Evolutionary conservation across 2,329 filamentous ascomycete species (phyloP), one percentile per base, ranked within the genome.

Genomic region (Achaetomium macrosporum): DNA sequence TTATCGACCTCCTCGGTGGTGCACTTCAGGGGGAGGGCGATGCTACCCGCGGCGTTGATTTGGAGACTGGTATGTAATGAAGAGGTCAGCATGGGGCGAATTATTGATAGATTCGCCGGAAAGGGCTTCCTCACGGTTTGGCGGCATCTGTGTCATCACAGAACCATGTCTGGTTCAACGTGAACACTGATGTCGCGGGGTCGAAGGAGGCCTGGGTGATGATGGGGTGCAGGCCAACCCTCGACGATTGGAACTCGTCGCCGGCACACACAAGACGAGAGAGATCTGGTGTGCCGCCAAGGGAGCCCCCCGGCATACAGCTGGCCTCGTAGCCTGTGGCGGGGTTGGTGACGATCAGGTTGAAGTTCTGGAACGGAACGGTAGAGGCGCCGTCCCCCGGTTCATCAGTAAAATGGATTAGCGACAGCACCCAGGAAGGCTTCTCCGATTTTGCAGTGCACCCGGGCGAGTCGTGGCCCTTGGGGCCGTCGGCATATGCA

Each of bases 81-180:
- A 12, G 25, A 12, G 30, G n/a, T 17, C 15, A 53, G 25, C 25
- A 4, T 25, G n/a, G n/a, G n/a, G n/a, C n/a, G n/a, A n/a, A n/a
- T n/a, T n/a, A n/a, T n/a, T n/a, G n/a, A n/a, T n/a, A n/a, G n/a
- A n/a, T n/a, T n/a, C n/a, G n/a, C n/a, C n/a, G 19, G 19, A 19
- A 10, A 11, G 39, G 13, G 12, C 17, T 25, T 16, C 20, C 61
- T 48, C 43, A 64, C 63, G 61, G 61, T 30, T 54, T 60, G 11
- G 55, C 56, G 2, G 57, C 54, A 36, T 61, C 56, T 11, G 42
- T 47, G 33, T 61, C 60, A 35, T 63, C 60, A 47, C 62, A 64
- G 43, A 50, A 64, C 61, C 61, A 64, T 1, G 61, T 63, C 50
- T 64, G 57, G 40, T 59, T 62, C 16, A 64, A 44, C 2, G 47